These are phyloP conservation scores for Clausena lansium DNA, from an alignment of 345 rosid species.

Conservation along the genomic window DNA sequence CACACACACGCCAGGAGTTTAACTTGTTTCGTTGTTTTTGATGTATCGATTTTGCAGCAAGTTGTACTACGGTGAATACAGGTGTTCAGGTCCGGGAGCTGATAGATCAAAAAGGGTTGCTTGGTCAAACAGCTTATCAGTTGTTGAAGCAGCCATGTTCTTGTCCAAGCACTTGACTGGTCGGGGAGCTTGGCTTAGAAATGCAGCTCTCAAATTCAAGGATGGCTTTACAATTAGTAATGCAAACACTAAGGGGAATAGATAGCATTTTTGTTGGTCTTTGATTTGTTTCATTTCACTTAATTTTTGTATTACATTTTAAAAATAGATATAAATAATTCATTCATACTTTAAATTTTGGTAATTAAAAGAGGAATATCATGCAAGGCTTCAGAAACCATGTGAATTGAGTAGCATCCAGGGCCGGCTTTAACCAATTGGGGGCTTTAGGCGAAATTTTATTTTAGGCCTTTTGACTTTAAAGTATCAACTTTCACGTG, in stretches of 20 bases:
- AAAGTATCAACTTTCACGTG: too few relatives aligned
- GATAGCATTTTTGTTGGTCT: too few relatives aligned
- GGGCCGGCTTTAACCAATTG: too few relatives aligned
- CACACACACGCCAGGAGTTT: not conserved
- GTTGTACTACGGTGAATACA: constrained; percentile 55
- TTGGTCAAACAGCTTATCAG: constrained; percentile 51
- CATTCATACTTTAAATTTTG: too few relatives aligned
- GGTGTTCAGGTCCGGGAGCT: constrained; percentile 60
- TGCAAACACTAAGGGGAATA: not conserved
- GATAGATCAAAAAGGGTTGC: constrained; percentile 31
- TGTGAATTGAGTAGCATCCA: too few relatives aligned
- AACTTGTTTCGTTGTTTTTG: not conserved
- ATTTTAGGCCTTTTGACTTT: too few relatives aligned
- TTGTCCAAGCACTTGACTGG: constrained; percentile 51
- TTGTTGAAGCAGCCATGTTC: constrained; percentile 39
- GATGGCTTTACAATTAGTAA: constrained; percentile 17
- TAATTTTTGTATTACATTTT: too few relatives aligned
- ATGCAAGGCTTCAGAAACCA: too few relatives aligned
- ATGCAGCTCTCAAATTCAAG: constrained; percentile 41
- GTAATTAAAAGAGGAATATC: too few relatives aligned
- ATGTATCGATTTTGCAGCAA: constrained; percentile 28
- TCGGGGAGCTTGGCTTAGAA: constrained; percentile 54
- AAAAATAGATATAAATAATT: too few relatives aligned
- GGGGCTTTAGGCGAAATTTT: too few relatives aligned
- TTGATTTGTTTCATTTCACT: too few relatives aligned